Evolutionary conservation across 306 rosid genomes (phyloP).

Genomic region (Glycine latifolia): DNA sequence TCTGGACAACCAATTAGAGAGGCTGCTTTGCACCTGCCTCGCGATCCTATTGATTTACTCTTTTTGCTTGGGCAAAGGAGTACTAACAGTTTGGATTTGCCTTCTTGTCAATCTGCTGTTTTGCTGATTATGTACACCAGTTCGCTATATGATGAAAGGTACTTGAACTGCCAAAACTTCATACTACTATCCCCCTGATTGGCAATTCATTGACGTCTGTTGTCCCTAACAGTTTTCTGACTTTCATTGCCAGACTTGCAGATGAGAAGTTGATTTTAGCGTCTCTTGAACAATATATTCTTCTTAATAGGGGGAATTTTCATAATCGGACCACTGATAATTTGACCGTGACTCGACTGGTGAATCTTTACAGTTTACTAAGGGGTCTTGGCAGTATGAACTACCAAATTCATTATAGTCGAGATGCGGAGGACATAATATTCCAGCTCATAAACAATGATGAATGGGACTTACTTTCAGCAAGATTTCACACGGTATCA

Average conservation of each 20-base stretch:
- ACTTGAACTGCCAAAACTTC: slow-evolving; percentile 40
- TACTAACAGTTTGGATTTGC: slow-evolving; percentile 60
- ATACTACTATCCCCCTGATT: slow-evolving; percentile 27
- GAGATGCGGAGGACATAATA: slow-evolving; percentile 78
- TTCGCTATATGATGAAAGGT: slow-evolving; percentile 90
- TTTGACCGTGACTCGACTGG: slow-evolving; percentile 60
- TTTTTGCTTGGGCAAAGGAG: slow-evolving; percentile 83
- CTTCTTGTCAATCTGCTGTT: slow-evolving; percentile 80
- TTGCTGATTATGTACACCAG: slow-evolving; percentile 73
- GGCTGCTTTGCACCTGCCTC: slow-evolving; percentile 68
- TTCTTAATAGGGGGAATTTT: slow-evolving; percentile 62
- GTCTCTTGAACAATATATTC: slow-evolving; percentile 85
- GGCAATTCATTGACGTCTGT: slow-evolving; percentile 6
- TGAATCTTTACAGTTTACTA: slow-evolving; percentile 75
- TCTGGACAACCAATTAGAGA: slow-evolving; percentile 80
- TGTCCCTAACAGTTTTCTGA: slow-evolving; percentile 45
- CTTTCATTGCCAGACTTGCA: slow-evolving; percentile 70
- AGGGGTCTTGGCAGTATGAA: slow-evolving; percentile 69
- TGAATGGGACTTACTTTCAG: slow-evolving; percentile 79
- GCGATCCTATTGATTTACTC: slow-evolving; percentile 83
- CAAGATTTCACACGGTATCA: slow-evolving; percentile 73
- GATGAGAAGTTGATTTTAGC: slow-evolving; percentile 88
- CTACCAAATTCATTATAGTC: slow-evolving; percentile 69
- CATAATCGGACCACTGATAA: slow-evolving; percentile 52
- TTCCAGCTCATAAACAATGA: slow-evolving; percentile 64